Conservation (phyloP, 2,329 filamentous ascomycete species). For the Helotiales sp. region DNA sequence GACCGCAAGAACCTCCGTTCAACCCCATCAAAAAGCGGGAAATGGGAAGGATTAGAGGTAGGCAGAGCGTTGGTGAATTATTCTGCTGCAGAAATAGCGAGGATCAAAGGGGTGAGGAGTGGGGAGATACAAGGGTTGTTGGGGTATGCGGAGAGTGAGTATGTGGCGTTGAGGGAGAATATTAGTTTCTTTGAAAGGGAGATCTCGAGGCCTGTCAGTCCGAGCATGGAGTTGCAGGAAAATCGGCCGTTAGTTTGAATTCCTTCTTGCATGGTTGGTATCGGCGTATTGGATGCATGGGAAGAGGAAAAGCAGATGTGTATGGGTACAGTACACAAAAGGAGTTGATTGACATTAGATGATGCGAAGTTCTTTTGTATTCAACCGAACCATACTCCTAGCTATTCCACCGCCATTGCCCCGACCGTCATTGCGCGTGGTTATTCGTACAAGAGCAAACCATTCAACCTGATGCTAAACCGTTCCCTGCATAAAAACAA, state of each 20-base stretch:
- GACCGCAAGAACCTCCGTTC: conserved; percentile 45
- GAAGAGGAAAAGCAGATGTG: not conserved
- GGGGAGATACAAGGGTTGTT: conserved; percentile 76
- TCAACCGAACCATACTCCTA: not conserved
- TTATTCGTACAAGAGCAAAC: not conserved
- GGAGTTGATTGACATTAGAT: not conserved
- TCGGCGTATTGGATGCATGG: conserved; percentile 1
- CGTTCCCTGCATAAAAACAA: not conserved
- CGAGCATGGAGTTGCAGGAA: conserved; percentile 25
- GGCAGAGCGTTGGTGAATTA: conserved; percentile 93
- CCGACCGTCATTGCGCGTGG: too few relatives aligned
- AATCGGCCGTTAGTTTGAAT: not conserved
- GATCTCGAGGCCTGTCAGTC: conserved; percentile 32
- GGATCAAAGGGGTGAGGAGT: conserved; percentile 84
- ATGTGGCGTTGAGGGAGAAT: conserved; percentile 86
- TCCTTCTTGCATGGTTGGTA: not conserved
- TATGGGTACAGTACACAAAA: not conserved
- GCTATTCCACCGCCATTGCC: not conserved
- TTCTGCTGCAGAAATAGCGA: conserved; percentile 75
- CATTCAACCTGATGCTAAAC: not conserved
- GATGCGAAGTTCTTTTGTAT: not conserved
- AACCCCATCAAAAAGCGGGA: conserved; percentile 45
- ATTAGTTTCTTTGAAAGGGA: conserved; percentile 61
- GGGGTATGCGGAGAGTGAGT: conserved; percentile 93
- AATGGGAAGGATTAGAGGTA: conserved; percentile 65